Conservation (phyloP, 208 protist genomes). For the Leishmania arabica region DNA sequence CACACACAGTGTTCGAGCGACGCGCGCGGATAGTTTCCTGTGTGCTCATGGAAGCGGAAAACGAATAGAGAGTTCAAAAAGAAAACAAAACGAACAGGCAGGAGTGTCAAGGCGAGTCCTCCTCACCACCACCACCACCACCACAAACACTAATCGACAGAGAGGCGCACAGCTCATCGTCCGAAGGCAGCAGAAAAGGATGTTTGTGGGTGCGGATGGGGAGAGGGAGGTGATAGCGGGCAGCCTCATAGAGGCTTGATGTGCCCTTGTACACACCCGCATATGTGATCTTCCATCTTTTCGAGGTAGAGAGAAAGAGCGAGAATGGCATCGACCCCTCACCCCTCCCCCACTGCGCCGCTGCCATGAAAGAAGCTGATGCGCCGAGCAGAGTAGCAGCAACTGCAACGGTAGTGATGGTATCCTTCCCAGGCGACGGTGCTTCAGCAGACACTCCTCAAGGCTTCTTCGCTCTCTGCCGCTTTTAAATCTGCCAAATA, state of each 20-base stretch:
- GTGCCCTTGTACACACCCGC: neutral
- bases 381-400: neutral
- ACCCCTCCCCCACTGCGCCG: neutral
- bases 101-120: neutral
- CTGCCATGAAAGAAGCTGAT: neutral
- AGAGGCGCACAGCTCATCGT: neutral
- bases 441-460: neutral
- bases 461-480: neutral
- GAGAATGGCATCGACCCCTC: neutral
- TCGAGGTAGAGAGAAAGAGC: neutral
- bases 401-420: neutral
- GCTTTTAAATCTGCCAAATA: slow-evolving; percentile 9
- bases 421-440: neutral
- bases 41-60: neutral
- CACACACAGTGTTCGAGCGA: neutral
- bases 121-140: too few relatives aligned
- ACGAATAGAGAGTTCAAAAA: neutral
- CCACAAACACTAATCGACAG: neutral
- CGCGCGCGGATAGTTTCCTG: neutral
- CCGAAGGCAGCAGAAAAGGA: neutral
- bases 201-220: neutral
- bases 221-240: neutral
- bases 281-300: neutral
- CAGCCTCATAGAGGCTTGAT: neutral
- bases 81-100: neutral